Evolutionary conservation across 495 filamentous ascomycete species (phyloP).

Genomic region (Tuber melanosporum): DNA sequence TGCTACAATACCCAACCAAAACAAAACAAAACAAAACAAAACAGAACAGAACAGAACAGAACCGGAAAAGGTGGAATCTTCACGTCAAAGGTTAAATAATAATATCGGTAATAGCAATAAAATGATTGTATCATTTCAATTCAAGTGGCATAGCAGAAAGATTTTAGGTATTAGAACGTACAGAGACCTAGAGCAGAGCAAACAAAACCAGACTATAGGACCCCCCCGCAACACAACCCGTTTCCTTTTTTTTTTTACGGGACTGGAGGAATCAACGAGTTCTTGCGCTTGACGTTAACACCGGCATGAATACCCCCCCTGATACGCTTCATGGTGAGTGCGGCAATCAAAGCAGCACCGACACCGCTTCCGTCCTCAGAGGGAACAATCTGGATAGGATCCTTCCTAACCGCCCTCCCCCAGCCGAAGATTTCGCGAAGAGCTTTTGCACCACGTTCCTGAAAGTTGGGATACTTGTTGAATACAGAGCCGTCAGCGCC

Average conservation of each 20-base stretch:
- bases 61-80: background rate
- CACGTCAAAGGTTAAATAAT: background rate
- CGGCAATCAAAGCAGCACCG: slow-evolving; percentile 91
- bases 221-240: background rate
- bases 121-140: background rate
- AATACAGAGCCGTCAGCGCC: slow-evolving; percentile 94
- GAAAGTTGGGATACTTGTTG: slow-evolving; percentile 98
- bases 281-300: slow-evolving; percentile 42
- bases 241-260: slow-evolving; percentile 10
- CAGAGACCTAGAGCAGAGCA: background rate
- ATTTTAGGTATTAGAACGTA: background rate
- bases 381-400: slow-evolving; percentile 76
- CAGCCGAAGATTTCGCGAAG: slow-evolving; percentile 92
- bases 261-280: slow-evolving; percentile 40
- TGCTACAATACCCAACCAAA: background rate
- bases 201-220: background rate
- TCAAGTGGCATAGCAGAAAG: background rate
- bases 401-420: slow-evolving; percentile 62
- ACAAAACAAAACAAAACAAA: background rate
- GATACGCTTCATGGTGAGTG: slow-evolving; percentile 68
- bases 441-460: slow-evolving; percentile 77
- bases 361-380: slow-evolving; percentile 95
- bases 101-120: background rate
- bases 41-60: too few species aligned
- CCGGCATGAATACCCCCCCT: slow-evolving; percentile 41